Base-by-base conservation (phyloP, 2,329 filamentous ascomycete genomes). In the Thielaviopsis musarum region DNA sequence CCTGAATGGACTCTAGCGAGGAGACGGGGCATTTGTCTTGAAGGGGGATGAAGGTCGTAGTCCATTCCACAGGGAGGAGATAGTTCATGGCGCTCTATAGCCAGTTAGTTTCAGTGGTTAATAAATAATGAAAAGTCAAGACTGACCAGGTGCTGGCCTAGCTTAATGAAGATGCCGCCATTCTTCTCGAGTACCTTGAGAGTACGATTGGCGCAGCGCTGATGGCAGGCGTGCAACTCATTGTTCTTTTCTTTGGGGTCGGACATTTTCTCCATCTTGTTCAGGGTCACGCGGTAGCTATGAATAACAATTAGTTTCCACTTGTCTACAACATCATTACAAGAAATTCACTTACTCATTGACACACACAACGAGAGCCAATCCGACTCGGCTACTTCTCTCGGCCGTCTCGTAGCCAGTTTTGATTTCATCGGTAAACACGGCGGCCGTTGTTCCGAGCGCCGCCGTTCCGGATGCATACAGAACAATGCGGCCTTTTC, bases 121-220 rank as follows among this genome's bases (percentile, higher is more conserved):
- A 34, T 10, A 6, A 30, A 52, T 17, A 13, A 19, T 21, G 10
- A 4, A 22, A 17, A 4, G 26, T 17, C 7, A 9, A 17, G 6
- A 63, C 72, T 51, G 75, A 84, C 83, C 71, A 98, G 71, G 72
- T 98, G 93, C 67, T 98, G 93, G 7, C 93, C 93, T 48, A 98
- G 75, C 72, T 98, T 98, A 70, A 98, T 97, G 66, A 97, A 98
- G 64, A 98, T 95, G 28, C 91, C 95, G 26, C 94, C 93, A 70
- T 96, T 97, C 76, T 88, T 89, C 76, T 98, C 93, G 64, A 97
- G 74, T 1, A 94, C 91, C 60, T 78, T 80, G 51, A 97, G 75
- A 0, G 93, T 96, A 63, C 93, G 82, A 66, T 89, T 80, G 30
- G 93, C 93, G 73, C 93, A 98, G 70, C 93, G 81, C 69, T 94